Conservation (phyloP, 768 basidiomycete genomes). For the Clathrus columnatus region DNA sequence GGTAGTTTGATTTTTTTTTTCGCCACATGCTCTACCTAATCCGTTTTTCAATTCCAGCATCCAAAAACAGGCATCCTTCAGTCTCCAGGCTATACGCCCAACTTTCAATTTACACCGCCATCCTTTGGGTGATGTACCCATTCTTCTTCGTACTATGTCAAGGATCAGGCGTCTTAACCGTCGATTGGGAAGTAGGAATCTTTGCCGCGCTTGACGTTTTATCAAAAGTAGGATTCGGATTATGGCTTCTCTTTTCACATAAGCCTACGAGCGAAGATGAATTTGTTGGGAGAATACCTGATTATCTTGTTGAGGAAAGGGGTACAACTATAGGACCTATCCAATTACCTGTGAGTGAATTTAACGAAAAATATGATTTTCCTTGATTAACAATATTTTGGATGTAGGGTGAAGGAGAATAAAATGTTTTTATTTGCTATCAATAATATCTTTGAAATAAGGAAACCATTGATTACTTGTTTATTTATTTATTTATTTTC, state of each 20-base stretch:
- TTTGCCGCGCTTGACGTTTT: slow-evolving; percentile 7
- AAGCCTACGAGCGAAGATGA: slow-evolving; percentile 6
- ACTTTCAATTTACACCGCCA: slow-evolving; percentile 1
- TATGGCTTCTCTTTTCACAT: slow-evolving; percentile 4
- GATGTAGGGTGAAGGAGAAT: background rate
- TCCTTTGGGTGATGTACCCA: slow-evolving; percentile 9
- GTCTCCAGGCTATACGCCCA: slow-evolving; percentile 5
- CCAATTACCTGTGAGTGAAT: slow-evolving; percentile 5
- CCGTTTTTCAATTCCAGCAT: background rate
- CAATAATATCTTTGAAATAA: too few species aligned
- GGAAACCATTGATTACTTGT: too few species aligned
- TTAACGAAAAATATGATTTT: background rate
- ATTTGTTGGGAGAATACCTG: background rate
- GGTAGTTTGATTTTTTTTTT: background rate
- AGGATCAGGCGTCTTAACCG: background rate
- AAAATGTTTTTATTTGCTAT: background rate
- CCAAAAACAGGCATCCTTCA: background rate
- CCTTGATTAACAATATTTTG: background rate
- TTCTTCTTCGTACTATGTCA: slow-evolving; percentile 1
- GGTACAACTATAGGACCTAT: slow-evolving; percentile 4
- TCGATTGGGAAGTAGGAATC: background rate
- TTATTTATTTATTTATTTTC: too few species aligned
- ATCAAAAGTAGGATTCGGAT: slow-evolving; percentile 4
- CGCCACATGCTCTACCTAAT: background rate
- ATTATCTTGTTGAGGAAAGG: background rate